A percentile compares a stretch with the other conserved stretches of the same genome.
These are phyloP conservation scores for Quercus glauca DNA, from an alignment of 306 rosid genomes.

Conservation along the genomic window DNA sequence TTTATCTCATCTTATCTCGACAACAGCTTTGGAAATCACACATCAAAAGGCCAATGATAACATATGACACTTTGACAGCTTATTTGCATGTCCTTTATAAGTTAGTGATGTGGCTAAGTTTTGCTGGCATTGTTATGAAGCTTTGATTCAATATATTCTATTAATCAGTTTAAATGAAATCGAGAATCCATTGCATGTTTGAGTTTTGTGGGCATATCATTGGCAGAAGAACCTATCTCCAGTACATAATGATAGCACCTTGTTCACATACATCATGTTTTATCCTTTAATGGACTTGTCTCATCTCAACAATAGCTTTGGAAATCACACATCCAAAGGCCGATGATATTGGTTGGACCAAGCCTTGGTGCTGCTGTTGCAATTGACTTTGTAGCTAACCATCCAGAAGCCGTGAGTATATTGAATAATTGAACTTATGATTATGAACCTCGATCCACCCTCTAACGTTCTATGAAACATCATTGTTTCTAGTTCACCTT, in stretches of 20 bases:
- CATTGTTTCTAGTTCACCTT: conserved; percentile 29
- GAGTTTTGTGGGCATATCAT: conserved; percentile 18
- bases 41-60: too few species aligned
- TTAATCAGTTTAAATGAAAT: neutral
- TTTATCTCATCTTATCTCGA: too few species aligned
- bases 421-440: conserved; percentile 25
- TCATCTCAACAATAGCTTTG: conserved; percentile 59
- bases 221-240: neutral
- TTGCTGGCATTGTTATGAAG: neutral
- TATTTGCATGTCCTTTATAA: neutral
- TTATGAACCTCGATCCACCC: conserved; percentile 3
- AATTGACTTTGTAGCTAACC: conserved; percentile 75
- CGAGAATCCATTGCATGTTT: neutral
- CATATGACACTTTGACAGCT: neutral
- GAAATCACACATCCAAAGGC: conserved; percentile 70
- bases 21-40: too few species aligned
- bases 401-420: conserved; percentile 88
- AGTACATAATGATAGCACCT: neutral
- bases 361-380: conserved; percentile 99
- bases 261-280: neutral
- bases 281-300: conserved; percentile 6
- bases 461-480: conserved; percentile 18
- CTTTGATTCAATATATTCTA: neutral
- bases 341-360: conserved; percentile 91
- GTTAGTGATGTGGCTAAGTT: too few species aligned